phyloP scores from a whole-genome alignment of 108 stramenopile species.

The Pseudonitzschia delicatissima region DNA sequence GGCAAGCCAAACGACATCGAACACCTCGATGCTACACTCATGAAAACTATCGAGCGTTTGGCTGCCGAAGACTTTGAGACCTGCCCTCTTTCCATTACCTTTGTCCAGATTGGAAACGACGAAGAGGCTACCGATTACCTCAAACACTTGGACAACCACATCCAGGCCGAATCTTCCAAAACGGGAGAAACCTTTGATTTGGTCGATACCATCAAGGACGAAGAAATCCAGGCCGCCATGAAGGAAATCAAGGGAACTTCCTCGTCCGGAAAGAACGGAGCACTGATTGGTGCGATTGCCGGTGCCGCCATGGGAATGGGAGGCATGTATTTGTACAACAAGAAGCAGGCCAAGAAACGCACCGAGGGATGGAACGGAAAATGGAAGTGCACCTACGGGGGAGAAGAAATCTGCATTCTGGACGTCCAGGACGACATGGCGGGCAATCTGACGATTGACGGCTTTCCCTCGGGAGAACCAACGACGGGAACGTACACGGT shows the following conservation, averaged over 20 bases:
- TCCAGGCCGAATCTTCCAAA: not conserved
- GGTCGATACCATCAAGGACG: conserved; percentile 21
- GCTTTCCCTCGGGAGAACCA: conserved; percentile 5
- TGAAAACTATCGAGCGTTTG: not conserved
- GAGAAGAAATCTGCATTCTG: conserved; percentile 10
- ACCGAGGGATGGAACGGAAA: conserved; percentile 14
- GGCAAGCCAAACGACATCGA: conserved; percentile 5
- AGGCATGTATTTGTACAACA: conserved; percentile 17
- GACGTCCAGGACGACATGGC: not conserved
- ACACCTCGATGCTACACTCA: not conserved
- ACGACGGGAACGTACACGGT: conserved; percentile 9
- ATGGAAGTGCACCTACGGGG: conserved; percentile 11
- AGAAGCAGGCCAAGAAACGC: conserved; percentile 10
- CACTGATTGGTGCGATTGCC: conserved; percentile 13
- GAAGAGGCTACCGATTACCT: conserved; percentile 1
- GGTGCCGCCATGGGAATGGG: conserved; percentile 9
- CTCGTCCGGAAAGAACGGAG: conserved; percentile 3
- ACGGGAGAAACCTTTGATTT: conserved; percentile 11
- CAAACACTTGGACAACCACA: conserved; percentile 5
- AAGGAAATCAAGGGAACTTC: conserved; percentile 3
- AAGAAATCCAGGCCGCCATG: conserved; percentile 14
- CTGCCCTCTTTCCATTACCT: conserved; percentile 3
- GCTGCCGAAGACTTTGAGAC: not conserved
- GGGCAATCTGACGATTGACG: conserved; percentile 9
- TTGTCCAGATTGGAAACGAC: conserved; percentile 11